A percentile compares a stretch with the other conserved stretches of the same genome.
phyloP scores from a whole-genome alignment of 1,139 yeast genomes.

The Pichia kudriavzevii region DNA sequence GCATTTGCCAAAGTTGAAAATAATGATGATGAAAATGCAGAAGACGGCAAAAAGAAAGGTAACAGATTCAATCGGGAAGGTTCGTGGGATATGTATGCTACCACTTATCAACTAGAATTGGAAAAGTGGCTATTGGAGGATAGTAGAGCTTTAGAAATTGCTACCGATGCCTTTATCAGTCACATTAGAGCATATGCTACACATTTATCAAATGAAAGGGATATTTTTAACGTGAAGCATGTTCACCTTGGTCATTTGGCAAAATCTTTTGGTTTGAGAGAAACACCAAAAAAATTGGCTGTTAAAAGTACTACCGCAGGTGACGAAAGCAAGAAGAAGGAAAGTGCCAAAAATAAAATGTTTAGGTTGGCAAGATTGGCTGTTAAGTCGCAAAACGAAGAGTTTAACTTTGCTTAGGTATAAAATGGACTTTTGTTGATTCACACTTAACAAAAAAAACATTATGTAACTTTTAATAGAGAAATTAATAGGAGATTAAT shows the following conservation, averaged over 20 bases:
- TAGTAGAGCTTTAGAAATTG: conserved; percentile 43
- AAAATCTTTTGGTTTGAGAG: conserved; percentile 88
- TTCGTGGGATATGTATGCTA: conserved; percentile 90
- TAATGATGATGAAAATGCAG: conserved; percentile 21
- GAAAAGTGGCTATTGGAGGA: conserved; percentile 85
- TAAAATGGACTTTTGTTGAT: too few relatives aligned
- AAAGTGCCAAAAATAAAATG: conserved; percentile 65
- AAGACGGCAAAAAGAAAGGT: conserved; percentile 27
- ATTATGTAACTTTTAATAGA: too few relatives aligned
- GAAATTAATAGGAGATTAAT: too few relatives aligned
- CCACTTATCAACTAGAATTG: conserved; percentile 88
- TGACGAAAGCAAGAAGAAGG: conserved; percentile 38
- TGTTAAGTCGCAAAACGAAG: conserved; percentile 54
- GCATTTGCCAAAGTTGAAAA: conserved; percentile 52
- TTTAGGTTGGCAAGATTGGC: conserved; percentile 70
- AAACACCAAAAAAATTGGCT: conserved; percentile 71
- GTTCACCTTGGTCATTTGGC: conserved; percentile 94
- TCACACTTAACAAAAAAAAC: too few relatives aligned
- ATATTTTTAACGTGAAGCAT: conserved; percentile 67
- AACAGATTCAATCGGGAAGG: conserved; percentile 28
- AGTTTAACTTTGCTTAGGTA: conserved; percentile 52
- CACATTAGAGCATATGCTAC: conserved; percentile 97
- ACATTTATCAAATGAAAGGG: conserved; percentile 73
- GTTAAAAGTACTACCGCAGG: conserved; percentile 31
- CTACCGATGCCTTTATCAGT: conserved; percentile 66